A percentile compares a stretch with the other conserved stretches of the same genome.
phyloP scores from a whole-genome alignment of 805 yeast species.

The Kurtzmaniella cleridarum region DNA sequence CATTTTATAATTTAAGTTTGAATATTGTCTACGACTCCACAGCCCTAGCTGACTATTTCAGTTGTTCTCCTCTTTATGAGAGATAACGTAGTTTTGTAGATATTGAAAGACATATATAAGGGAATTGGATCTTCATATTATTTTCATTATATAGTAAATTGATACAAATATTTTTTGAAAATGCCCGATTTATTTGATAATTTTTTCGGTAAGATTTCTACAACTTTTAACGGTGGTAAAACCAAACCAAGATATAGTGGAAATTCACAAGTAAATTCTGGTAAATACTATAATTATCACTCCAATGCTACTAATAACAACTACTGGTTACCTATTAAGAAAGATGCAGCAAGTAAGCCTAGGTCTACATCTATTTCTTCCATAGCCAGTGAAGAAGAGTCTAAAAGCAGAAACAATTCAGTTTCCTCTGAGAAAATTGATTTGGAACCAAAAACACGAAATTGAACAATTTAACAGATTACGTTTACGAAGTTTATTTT shows the following conservation, averaged over 20 bases:
- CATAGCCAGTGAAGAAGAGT: constrained; percentile 7
- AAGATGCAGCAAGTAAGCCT: constrained; percentile 6
- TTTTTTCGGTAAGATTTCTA: constrained; percentile 26
- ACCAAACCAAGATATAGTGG: constrained; percentile 26
- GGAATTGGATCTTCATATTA: too few relatives aligned
- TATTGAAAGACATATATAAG: too few relatives aligned
- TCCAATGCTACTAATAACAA: constrained; percentile 31
- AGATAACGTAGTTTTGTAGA: too few relatives aligned
- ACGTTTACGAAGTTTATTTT: too few relatives aligned
- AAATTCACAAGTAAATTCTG: constrained; percentile 31
- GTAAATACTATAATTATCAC: constrained; percentile 32
- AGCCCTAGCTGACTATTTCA: too few relatives aligned
- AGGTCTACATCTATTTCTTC: constrained; percentile 14
- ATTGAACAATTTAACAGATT: too few relatives aligned
- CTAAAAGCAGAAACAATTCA: constrained; percentile 15
- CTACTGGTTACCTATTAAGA: constrained; percentile 29
- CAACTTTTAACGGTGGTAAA: constrained; percentile 30
- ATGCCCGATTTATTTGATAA: constrained; percentile 38
- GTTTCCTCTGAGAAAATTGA: constrained; percentile 12
- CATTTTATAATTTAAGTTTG: too few relatives aligned
- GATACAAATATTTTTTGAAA: neutral
- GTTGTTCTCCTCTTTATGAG: too few relatives aligned
- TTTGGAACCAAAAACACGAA: constrained; percentile 4
- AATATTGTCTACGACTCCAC: too few relatives aligned
- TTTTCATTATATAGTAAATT: too few relatives aligned